Conservation (phyloP, 352 stramenopile species). For the Thraustochytrium sp. region DNA sequence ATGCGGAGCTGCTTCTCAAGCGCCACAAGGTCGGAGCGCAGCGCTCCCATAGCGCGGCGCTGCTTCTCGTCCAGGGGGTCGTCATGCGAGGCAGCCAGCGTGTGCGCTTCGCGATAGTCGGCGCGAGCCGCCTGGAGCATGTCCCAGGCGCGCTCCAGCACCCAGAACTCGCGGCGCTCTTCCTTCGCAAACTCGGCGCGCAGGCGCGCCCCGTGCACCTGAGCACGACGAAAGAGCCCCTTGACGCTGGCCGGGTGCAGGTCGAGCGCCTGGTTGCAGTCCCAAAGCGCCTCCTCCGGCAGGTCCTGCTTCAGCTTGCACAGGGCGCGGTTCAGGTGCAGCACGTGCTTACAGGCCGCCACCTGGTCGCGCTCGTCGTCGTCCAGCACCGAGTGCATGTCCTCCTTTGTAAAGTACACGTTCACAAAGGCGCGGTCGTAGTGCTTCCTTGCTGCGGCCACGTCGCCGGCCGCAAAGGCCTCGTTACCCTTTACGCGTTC, state of each 20-base stretch:
- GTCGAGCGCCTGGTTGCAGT: conserved; percentile 28
- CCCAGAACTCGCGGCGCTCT: conserved; percentile 36
- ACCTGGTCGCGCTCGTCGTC: neutral
- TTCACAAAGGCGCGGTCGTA: conserved; percentile 21
- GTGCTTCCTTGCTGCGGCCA: neutral
- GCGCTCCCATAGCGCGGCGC: neutral
- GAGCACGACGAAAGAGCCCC: neutral
- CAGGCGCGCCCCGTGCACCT: neutral
- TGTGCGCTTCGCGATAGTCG: neutral
- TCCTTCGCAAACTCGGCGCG: conserved; percentile 14
- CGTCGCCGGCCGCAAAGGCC: neutral
- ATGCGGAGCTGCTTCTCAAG: neutral
- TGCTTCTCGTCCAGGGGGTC: neutral
- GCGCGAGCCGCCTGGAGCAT: neutral
- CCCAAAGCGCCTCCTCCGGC: conserved; percentile 15
- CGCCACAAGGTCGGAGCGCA: neutral
- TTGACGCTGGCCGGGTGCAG: neutral
- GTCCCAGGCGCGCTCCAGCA: neutral
- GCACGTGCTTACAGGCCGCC: neutral
- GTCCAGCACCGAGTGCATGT: neutral
- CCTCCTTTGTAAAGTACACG: conserved; percentile 9
- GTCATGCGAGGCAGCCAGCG: neutral
- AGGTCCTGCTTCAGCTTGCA: conserved; percentile 28
- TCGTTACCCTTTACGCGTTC: neutral
- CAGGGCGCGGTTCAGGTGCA: conserved; percentile 28